Evolutionary conservation across 2,329 filamentous ascomycete genomes (phyloP).

Genomic region (Dactylella cylindrospora): DNA sequence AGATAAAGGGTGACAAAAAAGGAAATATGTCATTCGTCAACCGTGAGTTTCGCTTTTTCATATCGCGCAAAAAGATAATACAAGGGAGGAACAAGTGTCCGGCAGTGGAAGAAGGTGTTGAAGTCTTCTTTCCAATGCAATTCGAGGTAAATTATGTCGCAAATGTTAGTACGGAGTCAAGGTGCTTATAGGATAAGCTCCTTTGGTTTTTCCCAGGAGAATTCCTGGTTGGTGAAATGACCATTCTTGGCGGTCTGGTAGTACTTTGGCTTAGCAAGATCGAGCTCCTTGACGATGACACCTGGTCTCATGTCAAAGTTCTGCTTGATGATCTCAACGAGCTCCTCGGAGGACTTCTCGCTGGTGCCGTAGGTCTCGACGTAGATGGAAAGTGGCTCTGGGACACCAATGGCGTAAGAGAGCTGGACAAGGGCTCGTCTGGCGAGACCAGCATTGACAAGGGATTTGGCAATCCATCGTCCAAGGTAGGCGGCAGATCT

Average conservation of each 20-base stretch:
- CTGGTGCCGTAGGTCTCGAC: slow-evolving; percentile 98
- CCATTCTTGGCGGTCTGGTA: slow-evolving; percentile 98
- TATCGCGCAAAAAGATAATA: slow-evolving; percentile 45
- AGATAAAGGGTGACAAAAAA: background rate
- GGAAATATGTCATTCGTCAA: slow-evolving; percentile 23
- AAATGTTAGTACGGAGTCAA: slow-evolving; percentile 6
- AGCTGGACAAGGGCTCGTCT: slow-evolving; percentile 95
- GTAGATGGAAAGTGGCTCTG: slow-evolving; percentile 96
- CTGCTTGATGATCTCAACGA: slow-evolving; percentile 87
- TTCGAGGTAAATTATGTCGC: slow-evolving; percentile 22
- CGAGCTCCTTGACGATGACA: slow-evolving; percentile 97
- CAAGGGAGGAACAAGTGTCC: slow-evolving; percentile 44
- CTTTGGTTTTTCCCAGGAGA: slow-evolving; percentile 99
- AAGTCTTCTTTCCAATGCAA: slow-evolving; percentile 45
- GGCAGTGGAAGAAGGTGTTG: slow-evolving; percentile 45
- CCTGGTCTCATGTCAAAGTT: slow-evolving; percentile 99
- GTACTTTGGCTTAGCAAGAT: slow-evolving; percentile 96
- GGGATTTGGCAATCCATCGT: slow-evolving; percentile 98
- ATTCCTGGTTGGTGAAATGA: slow-evolving; percentile 98
- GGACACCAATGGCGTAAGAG: slow-evolving; percentile 98
- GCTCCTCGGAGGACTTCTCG: slow-evolving; percentile 81
- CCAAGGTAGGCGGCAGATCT: slow-evolving; percentile 95
- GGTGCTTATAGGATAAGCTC: slow-evolving; percentile 76
- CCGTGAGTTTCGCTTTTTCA: slow-evolving; percentile 45
- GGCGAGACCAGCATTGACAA: slow-evolving; percentile 83